phyloP scores from a whole-genome alignment of 371 early-diverging fungal species.

The Thermomucor indicae-seudaticae region DNA sequence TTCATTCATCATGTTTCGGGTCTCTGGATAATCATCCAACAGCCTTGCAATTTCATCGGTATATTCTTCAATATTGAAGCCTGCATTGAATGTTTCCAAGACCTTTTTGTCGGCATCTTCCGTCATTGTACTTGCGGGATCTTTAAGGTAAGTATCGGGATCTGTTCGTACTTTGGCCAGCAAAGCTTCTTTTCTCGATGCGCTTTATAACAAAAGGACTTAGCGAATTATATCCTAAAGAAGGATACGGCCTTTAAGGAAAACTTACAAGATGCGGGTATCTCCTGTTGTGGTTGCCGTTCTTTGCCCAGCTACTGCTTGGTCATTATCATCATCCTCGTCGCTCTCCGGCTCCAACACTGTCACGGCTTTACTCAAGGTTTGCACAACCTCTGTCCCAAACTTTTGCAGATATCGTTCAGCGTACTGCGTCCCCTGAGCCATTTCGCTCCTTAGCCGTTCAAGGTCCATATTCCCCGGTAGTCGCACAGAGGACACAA shows the following conservation, averaged over 20 bases:
- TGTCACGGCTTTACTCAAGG: constrained; percentile 31
- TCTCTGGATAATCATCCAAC: constrained; percentile 28
- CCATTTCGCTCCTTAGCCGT: constrained; percentile 32
- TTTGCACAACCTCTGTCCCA: constrained; percentile 37
- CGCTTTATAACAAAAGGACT: no score
- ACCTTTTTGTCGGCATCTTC: constrained; percentile 15
- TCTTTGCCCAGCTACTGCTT: no score
- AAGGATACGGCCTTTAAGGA: no score
- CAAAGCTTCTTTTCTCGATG: constrained; percentile 38
- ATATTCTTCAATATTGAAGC: constrained; percentile 34
- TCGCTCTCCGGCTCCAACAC: constrained; percentile 27
- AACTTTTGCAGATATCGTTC: constrained; percentile 47
- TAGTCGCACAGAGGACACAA: constrained; percentile 25
- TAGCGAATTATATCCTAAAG: no score
- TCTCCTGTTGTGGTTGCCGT: no score
- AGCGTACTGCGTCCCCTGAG: constrained; percentile 41
- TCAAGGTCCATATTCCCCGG: constrained; percentile 44
- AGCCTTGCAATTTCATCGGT: constrained; percentile 43
- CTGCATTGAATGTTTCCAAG: constrained; percentile 25
- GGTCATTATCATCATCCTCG: constrained; percentile 3
- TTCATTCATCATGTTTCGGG: constrained; percentile 40
- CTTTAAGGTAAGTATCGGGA: constrained; percentile 23
- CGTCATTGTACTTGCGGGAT: constrained; percentile 11
- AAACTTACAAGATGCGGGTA: no score
- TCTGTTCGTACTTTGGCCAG: constrained; percentile 37